Conservation (phyloP, 345 rosid species). For the Aegle marmelos region DNA sequence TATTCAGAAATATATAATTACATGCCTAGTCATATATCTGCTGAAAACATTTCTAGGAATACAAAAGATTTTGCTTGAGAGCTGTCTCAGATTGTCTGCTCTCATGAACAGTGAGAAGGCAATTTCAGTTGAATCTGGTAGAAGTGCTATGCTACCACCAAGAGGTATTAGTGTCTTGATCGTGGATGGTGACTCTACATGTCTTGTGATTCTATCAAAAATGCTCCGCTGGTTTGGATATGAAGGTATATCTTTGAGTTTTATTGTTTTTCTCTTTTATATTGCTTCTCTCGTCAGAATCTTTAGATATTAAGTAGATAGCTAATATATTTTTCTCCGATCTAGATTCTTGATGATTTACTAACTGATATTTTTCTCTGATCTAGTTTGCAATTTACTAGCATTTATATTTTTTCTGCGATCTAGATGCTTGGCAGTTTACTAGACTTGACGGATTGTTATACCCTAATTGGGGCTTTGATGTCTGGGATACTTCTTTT, state of each 20-base stretch:
- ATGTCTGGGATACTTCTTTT: neutral
- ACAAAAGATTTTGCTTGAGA: neutral
- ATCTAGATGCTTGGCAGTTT: neutral
- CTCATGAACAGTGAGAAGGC: slow-evolving; percentile 27
- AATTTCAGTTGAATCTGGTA: slow-evolving; percentile 12
- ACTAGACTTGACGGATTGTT: neutral
- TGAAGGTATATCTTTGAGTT: slow-evolving; percentile 30
- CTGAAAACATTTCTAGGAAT: neutral
- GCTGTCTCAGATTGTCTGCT: neutral
- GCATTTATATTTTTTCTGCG: neutral
- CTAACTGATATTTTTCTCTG: neutral
- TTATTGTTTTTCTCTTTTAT: neutral
- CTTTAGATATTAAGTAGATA: neutral
- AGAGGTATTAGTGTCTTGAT: slow-evolving; percentile 31
- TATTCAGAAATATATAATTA: neutral
- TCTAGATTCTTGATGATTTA: neutral
- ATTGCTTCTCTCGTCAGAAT: neutral
- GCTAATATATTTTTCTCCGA: neutral
- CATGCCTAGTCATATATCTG: neutral
- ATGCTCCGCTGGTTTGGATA: slow-evolving; percentile 42
- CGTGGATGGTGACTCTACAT: slow-evolving; percentile 37
- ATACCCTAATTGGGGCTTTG: neutral
- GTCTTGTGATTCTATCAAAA: slow-evolving; percentile 33
- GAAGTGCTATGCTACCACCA: slow-evolving; percentile 1
- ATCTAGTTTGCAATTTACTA: neutral